Base-by-base conservation (phyloP, 768 basidiomycete species). In the Xerocomellus intermedius region DNA sequence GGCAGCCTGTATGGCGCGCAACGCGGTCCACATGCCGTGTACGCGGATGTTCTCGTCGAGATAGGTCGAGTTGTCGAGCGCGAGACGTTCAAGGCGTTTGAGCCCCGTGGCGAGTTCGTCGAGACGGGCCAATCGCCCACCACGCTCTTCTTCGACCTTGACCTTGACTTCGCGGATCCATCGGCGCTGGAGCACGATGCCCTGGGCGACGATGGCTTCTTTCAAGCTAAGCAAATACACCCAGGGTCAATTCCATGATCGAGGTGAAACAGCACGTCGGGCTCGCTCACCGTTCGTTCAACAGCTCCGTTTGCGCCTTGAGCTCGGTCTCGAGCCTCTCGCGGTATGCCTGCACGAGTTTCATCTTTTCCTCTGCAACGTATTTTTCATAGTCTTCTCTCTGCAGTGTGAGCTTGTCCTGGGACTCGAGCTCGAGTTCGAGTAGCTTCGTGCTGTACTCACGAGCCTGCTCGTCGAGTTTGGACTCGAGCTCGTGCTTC, bases 161-260 rank as follows among this genome's bases (percentile, higher is more conserved):
- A 94, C 81, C 75, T 98, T 97, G 78, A 98, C 86, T 55, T 98
- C 94, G 32, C 92, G 86, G 39, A 99, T 90, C 95, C 96, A 98
- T 50, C 92, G 83, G 47, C 94, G 86, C 69, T 98, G 97, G 22
- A 98, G 84, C 73, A 98, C 97, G 65, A 99, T 94, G 17, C 95
- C 97, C 70, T 98, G 95, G 4, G 94, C 89, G 48, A 98, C 81
- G 50, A 98, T 93, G 69, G 96, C 94, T 69, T 96, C 92, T 69
- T 88, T 91, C 55, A 99, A 79, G 39, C 94, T 97, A 64, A 21
- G 38, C n/a, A 21, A 9, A 30, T 21, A 30, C 5, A 8, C 2
- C 13, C 19, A 7, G 8, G 9, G 37, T 61, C 36, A 55, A 19
- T 37, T 1, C 10, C 26, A 49, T 0, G 42, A 39, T 9, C 36